These are phyloP conservation scores for Aquilaria sinensis DNA, from an alignment of 345 rosid genomes.

Conservation along the genomic window DNA sequence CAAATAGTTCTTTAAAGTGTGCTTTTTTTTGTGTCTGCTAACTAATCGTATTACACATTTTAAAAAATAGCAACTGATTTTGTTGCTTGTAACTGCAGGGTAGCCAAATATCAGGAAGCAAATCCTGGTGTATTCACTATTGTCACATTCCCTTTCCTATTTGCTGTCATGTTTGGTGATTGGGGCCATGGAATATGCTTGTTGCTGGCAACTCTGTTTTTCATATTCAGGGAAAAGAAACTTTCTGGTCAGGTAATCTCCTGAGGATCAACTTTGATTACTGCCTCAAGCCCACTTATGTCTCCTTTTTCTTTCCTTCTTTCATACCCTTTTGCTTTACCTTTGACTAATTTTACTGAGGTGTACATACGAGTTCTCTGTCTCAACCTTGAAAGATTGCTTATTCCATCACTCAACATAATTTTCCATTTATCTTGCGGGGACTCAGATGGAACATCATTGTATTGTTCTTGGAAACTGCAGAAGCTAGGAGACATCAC, in stretches of 20 bases:
- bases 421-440: not conserved
- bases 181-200: constrained; percentile 99
- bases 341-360: too few relatives aligned
- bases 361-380: too few relatives aligned
- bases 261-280: not conserved
- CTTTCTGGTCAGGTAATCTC: constrained; percentile 76
- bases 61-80: not conserved
- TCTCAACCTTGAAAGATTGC: too few relatives aligned
- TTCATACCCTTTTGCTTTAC: too few relatives aligned
- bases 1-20: too few relatives aligned
- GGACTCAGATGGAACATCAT: not conserved
- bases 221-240: constrained; percentile 78
- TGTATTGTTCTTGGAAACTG: constrained; percentile 15
- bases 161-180: constrained; percentile 99
- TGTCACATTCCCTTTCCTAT: constrained; percentile 92
- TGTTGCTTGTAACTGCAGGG: constrained; percentile 41
- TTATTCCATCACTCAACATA: not conserved
- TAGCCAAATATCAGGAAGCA: constrained; percentile 94
- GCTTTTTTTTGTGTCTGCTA: not conserved
- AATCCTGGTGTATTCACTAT: constrained; percentile 95
- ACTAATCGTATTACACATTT: not conserved
- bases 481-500: constrained; percentile 97
- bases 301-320: not conserved
- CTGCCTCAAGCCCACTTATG: too few relatives aligned
- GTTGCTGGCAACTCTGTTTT: constrained; percentile 62